A percentile compares a stretch with the other conserved stretches of the same genome.
Evolutionary conservation across 2,329 filamentous ascomycete genomes (phyloP).

Genomic region (Epichloe sibirici): DNA sequence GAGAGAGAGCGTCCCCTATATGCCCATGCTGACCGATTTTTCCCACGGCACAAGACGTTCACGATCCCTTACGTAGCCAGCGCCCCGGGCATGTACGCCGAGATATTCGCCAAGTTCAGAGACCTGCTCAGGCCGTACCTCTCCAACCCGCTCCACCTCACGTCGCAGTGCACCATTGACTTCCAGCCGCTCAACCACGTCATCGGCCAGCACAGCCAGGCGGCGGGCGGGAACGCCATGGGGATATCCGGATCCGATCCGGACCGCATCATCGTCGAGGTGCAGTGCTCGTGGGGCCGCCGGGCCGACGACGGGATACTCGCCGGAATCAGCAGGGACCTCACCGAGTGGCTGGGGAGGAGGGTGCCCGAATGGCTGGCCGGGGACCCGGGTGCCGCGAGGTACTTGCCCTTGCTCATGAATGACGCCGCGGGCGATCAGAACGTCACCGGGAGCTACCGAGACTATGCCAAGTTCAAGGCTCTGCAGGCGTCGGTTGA

Average conservation of each 20-base stretch:
- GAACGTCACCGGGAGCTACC: slow-evolving; percentile 17
- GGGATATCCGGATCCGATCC: neutral
- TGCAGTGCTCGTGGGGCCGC: neutral
- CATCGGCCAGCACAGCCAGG: neutral
- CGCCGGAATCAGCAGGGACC: slow-evolving; percentile 6
- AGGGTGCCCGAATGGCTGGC: slow-evolving; percentile 13
- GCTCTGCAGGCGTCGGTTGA: slow-evolving; percentile 13
- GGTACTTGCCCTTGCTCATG: slow-evolving; percentile 20
- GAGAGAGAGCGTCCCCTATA: no score
- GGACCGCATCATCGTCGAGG: neutral
- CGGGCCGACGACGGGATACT: slow-evolving; percentile 1
- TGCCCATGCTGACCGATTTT: no score
- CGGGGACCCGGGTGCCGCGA: neutral
- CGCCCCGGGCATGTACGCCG: neutral
- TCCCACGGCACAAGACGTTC: neutral
- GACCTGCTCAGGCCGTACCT: neutral
- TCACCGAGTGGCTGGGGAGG: slow-evolving; percentile 11
- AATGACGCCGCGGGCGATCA: slow-evolving; percentile 24
- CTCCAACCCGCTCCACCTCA: neutral
- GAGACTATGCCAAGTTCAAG: slow-evolving; percentile 18
- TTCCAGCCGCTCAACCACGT: neutral
- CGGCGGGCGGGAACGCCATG: neutral
- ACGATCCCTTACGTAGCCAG: neutral
- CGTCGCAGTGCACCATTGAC: neutral
- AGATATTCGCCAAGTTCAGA: neutral